Conservation (phyloP, 2,329 filamentous ascomycete species). For the Pezicula radicicola region DNA sequence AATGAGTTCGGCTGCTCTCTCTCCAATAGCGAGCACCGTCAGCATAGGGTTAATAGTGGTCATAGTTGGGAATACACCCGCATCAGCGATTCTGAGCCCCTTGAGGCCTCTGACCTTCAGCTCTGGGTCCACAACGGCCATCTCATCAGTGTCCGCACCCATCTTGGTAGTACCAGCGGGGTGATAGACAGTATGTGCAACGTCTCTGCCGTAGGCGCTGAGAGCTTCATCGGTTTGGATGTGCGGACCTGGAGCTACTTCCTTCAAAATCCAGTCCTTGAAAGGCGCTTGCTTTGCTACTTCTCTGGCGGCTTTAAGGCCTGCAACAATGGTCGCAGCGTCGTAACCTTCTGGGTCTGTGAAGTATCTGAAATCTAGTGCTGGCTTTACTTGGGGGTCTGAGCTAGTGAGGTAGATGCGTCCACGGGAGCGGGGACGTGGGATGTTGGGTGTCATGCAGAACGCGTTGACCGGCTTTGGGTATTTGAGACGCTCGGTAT, state of each 20-base stretch:
- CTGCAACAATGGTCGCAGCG: constrained; percentile 40
- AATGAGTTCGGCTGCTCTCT: constrained; percentile 82
- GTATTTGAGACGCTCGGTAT: constrained; percentile 78
- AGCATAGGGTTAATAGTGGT: constrained; percentile 87
- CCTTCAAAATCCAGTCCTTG: constrained; percentile 35
- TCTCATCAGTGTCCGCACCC: constrained; percentile 67
- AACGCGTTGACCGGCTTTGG: constrained; percentile 45
- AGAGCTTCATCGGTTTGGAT: constrained; percentile 74
- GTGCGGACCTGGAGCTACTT: constrained; percentile 34
- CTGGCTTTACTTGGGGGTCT: constrained; percentile 38
- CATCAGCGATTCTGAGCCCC: constrained; percentile 77
- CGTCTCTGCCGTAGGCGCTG: constrained; percentile 72
- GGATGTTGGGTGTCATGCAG: constrained; percentile 53
- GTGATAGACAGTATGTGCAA: constrained; percentile 90
- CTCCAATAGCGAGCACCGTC: constrained; percentile 79
- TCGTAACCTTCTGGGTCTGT: constrained; percentile 54
- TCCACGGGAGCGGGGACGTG: constrained; percentile 59
- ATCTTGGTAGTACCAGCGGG: constrained; percentile 89
- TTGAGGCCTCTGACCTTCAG: constrained; percentile 71
- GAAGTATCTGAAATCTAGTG: constrained; percentile 55
- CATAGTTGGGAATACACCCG: constrained; percentile 86
- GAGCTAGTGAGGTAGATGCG: constrained; percentile 51
- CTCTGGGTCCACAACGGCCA: constrained; percentile 77
- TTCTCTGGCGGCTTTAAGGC: constrained; percentile 30
- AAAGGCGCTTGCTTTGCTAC: constrained; percentile 36